Base-by-base conservation (phyloP, 176 grass and related monocot species). In the Eremochloa ophiuroides region DNA sequence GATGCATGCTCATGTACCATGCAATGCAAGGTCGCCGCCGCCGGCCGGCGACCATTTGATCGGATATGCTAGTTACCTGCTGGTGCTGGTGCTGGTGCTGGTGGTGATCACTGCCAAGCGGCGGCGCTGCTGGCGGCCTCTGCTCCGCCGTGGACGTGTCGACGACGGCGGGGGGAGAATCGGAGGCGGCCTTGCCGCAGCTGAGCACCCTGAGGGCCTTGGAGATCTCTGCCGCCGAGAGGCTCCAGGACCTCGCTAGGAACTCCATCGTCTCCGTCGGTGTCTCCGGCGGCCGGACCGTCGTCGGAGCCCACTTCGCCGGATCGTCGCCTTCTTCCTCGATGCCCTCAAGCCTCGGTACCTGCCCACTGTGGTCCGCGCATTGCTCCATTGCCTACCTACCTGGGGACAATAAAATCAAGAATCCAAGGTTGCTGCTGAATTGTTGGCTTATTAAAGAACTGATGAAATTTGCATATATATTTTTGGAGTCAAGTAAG, bases 231-330 rank as follows among this genome's bases (percentile, higher is more conserved):
- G 91, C 63, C 1, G 95, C 95, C 1, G 95, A 97, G 28, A 97
- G 74, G 71, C 95, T 97, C 95, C 95, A 97, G 0, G 89, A 97
- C 80, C 95, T 63, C 10, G 95, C 95, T 0, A 97, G 78, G 81
- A 94, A 97, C 85, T 97, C 95, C 92, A 97, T 97, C 8, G 95
- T 92, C 84, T 97, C 95, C 35, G 92, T 97, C 1, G 95, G 95
- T 5, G 95, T 97, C 81, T 97, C 95, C 1, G 94, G 94, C 8
- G 92, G 77, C 63, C 73, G 85, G 43, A 97, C 91, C 29, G 87
- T 75, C 50, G 88, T 73, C 10, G 88, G 77, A 62, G 79, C 61
- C 79, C 84, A 75, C 80, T 88, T 90, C 27, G 84, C 77, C 0
- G 63, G 51, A 15, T 1, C 12, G 20, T 1, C 12, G 35, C 77